These are phyloP conservation scores for Aspergillus pseudotamarii DNA, from an alignment of 2,329 filamentous ascomycete species.

Conservation along the genomic window DNA sequence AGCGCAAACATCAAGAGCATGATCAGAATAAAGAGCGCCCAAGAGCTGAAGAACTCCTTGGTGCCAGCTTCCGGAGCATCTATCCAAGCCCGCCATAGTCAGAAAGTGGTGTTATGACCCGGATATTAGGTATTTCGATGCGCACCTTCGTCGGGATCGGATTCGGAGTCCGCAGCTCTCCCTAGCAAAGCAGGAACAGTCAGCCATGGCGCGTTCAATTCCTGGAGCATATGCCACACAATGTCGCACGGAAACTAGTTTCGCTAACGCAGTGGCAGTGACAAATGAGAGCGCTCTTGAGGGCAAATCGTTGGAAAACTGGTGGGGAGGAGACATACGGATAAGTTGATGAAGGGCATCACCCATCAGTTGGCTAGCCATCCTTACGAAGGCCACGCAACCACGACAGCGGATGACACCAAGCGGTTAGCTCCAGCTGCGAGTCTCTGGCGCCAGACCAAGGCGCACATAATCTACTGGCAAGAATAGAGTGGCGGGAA, in stretches of 20 bases:
- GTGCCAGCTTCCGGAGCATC: constrained; percentile 78
- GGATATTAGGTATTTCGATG: constrained; percentile 16
- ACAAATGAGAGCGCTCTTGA: not conserved
- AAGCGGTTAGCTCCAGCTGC: constrained; percentile 37
- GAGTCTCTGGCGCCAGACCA: constrained; percentile 34
- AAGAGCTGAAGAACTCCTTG: constrained; percentile 94
- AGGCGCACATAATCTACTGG: constrained; percentile 40
- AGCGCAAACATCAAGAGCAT: constrained; percentile 90
- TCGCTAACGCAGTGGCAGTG: not conserved
- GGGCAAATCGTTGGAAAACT: not conserved
- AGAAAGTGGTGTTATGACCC: constrained; percentile 4
- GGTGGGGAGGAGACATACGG: constrained; percentile 31
- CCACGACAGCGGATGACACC: constrained; percentile 28
- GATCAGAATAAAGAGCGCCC: constrained; percentile 96
- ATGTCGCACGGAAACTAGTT: too few relatives aligned
- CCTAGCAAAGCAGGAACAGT: constrained; percentile 25
- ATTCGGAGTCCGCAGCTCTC: constrained; percentile 39
- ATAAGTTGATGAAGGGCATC: constrained; percentile 38
- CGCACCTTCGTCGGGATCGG: constrained; percentile 44
- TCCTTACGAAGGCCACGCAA: constrained; percentile 30
- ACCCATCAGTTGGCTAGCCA: constrained; percentile 41
- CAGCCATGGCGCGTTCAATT: not conserved
- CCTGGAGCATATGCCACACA: not conserved
- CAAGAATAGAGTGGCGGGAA: constrained; percentile 9
- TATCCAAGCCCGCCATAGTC: constrained; percentile 31